Conservation (phyloP, 2,329 filamentous ascomycete species). For the Xylaria sp. region DNA sequence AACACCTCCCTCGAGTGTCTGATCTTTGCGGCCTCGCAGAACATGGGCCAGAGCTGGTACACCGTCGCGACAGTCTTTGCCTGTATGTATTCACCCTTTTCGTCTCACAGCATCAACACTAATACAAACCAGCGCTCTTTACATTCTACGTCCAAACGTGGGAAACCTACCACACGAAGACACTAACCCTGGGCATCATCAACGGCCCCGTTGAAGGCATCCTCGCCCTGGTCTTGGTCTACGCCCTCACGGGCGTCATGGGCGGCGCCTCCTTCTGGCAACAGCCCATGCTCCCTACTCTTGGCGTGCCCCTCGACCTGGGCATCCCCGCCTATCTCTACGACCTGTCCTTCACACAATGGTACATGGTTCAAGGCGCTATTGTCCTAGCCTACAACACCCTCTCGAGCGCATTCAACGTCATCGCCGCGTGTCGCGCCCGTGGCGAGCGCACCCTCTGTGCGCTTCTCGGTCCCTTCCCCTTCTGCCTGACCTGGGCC, state of each 20-base stretch:
- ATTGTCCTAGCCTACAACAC: constrained; percentile 83
- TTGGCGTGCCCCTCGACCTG: constrained; percentile 60
- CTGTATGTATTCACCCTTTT: constrained; percentile 45
- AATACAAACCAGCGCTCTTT: constrained; percentile 57
- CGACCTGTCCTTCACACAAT: constrained; percentile 79
- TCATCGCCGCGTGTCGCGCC: constrained; percentile 72
- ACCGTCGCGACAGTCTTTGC: constrained; percentile 80
- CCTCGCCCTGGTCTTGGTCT: constrained; percentile 74
- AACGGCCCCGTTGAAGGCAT: constrained; percentile 96
- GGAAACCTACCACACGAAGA: constrained; percentile 99
- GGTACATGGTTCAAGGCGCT: constrained; percentile 84
- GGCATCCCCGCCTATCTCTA: constrained; percentile 69
- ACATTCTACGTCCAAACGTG: constrained; percentile 99
- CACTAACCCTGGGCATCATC: constrained; percentile 82
- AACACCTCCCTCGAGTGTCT: constrained; percentile 94
- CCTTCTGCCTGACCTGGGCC: constrained; percentile 73
- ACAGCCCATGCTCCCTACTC: constrained; percentile 65
- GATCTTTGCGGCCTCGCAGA: constrained; percentile 87
- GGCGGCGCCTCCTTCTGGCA: constrained; percentile 94
- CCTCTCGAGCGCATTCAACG: constrained; percentile 70
- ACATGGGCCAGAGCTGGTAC: constrained; percentile 87
- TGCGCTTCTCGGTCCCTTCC: constrained; percentile 75
- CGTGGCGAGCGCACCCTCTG: constrained; percentile 67
- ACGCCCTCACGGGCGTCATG: constrained; percentile 74
- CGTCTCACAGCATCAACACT: constrained; percentile 1